phyloP scores from a whole-genome alignment of 768 basidiomycete species.

The Leccinum subtestaceum region DNA sequence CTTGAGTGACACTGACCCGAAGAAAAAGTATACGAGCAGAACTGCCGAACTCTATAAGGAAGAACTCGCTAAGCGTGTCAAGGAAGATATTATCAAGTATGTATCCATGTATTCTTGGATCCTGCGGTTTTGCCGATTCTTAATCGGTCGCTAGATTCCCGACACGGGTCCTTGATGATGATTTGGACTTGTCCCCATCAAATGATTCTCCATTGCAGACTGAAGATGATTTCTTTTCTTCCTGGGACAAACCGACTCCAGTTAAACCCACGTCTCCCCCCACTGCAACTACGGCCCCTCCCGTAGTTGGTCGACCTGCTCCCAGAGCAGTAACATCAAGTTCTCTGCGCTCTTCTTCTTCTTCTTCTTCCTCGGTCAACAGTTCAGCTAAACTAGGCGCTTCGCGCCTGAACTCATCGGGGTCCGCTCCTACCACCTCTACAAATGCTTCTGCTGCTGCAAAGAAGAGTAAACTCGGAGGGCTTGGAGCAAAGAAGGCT shows the following conservation, averaged over 20 bases:
- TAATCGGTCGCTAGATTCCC: conserved; percentile 56
- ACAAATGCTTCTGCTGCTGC: conserved; percentile 34
- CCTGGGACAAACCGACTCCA: conserved; percentile 85
- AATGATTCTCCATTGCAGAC: conserved; percentile 42
- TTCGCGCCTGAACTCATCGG: conserved; percentile 43
- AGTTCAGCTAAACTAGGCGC: conserved; percentile 39
- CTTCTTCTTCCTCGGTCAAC: conserved; percentile 27
- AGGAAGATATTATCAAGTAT: conserved; percentile 70
- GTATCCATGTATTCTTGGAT: conserved; percentile 19
- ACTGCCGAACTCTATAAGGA: conserved; percentile 90
- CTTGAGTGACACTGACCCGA: conserved; percentile 69
- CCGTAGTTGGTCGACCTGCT: conserved; percentile 54
- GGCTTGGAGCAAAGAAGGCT: conserved; percentile 85
- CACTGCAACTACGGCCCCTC: conserved; percentile 49
- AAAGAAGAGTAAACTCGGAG: conserved; percentile 71
- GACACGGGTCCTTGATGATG: conserved; percentile 76
- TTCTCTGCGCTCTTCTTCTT: conserved; percentile 49
- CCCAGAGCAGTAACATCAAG: conserved; percentile 69
- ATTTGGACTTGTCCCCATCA: conserved; percentile 49
- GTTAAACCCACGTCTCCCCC: conserved; percentile 54
- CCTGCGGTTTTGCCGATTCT: background rate
- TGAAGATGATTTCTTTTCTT: conserved; percentile 95
- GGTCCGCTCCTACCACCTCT: conserved; percentile 30
- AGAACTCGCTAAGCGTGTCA: conserved; percentile 76
- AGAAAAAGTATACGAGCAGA: conserved; percentile 86